These are phyloP conservation scores for Phlegmacium glaucopus DNA, from an alignment of 768 basidiomycete species.

Conservation along the genomic window DNA sequence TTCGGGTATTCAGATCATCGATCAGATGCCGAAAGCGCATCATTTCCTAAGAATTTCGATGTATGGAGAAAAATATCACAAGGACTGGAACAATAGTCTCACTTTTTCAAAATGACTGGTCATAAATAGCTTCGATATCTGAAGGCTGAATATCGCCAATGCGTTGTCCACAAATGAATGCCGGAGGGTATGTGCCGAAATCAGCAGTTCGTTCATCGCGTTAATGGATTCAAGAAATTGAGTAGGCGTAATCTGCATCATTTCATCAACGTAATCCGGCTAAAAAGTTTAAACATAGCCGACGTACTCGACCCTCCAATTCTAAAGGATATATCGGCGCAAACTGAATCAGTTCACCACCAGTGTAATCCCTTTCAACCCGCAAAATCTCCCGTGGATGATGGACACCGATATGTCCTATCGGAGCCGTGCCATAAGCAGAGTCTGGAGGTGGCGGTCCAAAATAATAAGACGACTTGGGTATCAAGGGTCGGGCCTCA, in stretches of 20 bases:
- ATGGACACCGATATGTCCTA: conserved; percentile 85
- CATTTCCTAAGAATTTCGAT: conserved; percentile 72
- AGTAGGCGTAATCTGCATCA: conserved; percentile 76
- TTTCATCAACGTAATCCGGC: conserved; percentile 1
- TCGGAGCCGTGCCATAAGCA: conserved; percentile 76
- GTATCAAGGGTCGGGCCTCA: conserved; percentile 49
- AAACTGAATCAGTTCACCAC: conserved; percentile 91
- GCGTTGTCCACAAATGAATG: conserved; percentile 76
- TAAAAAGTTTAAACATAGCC: neutral
- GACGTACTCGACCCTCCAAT: conserved; percentile 84
- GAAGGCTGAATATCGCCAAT: conserved; percentile 75
- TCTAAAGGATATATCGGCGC: conserved; percentile 87
- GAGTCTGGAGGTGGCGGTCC: conserved; percentile 75
- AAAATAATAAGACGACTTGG: conserved; percentile 81
- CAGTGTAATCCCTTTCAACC: conserved; percentile 88
- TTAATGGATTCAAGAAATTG: conserved; percentile 91
- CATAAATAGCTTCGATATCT: conserved; percentile 68
- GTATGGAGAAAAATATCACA: neutral
- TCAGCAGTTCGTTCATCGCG: conserved; percentile 82
- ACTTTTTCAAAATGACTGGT: conserved; percentile 84
- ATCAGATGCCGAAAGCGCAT: conserved; percentile 57
- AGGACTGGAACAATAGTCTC: conserved; percentile 11
- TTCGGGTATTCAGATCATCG: conserved; percentile 59
- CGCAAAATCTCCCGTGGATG: conserved; percentile 91
- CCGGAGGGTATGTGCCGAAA: conserved; percentile 78